Base-by-base conservation (phyloP, 306 rosid species). In the Fragaria vesca region DNA sequence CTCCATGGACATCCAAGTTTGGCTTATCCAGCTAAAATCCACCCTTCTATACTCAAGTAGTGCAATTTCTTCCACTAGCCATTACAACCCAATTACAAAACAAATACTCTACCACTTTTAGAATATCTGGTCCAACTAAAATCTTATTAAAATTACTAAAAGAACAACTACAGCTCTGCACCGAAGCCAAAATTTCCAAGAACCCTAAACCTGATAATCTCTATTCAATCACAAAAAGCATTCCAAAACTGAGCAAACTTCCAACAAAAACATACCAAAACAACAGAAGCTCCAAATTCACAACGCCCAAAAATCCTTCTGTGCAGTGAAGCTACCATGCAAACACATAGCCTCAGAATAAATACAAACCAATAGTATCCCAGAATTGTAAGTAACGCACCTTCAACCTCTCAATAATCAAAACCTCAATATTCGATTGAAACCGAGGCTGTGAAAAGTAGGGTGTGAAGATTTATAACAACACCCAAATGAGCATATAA, bases 1-100 rank as follows among this genome's bases (percentile, higher is more conserved):
- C 88, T 87, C 96, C 88, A 89, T 89, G 17, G 63, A 78, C 67
- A 76, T 78, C 61, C 76, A 69, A 78, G 17, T 50, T 48, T 5
- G 45, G 68, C 18, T 75, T 82, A 57, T 21, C 60, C 76, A 76
- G 51, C 10, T 50, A 55, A 78, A 78, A 61, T 54, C 74, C n/a
- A 60, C 24, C 32, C 65, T 71, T 58, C 4, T 48, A 55, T 45
- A 81, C 38, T 50, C 21, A 75, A 75, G 54, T 38, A 65, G 40
- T 43, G 68, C 50, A 69, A 71, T 57, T 79, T 60, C 83, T 63
- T 66, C 61, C 20, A 65, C 69, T 57, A 36, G 36, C 69, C 78
- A 81, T 78, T 73, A 75, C 58, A 66, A 57, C 69, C 82, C 26
- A 24, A 24, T 24, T 24, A 24, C 26, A 24, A 50, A 55, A 46